These are phyloP conservation scores for Arthrobotrys conoides DNA, from an alignment of 2,329 filamentous ascomycete species.

Conservation along the genomic window DNA sequence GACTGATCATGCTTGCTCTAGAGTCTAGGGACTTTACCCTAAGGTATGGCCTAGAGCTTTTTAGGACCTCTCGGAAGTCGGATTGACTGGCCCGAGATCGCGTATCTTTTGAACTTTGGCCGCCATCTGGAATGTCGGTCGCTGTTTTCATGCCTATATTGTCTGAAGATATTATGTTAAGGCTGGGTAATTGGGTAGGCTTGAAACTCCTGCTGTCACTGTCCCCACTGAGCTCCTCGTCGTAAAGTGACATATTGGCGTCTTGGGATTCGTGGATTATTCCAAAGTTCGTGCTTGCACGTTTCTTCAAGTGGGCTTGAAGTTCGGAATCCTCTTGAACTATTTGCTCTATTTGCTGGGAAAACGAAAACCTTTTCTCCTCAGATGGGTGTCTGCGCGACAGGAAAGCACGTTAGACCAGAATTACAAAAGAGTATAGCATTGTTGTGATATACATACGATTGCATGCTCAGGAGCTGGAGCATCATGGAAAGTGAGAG, in stretches of 20 bases:
- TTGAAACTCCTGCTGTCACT: not conserved
- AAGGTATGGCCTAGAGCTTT: not conserved
- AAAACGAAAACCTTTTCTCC: not conserved
- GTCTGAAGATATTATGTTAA: not conserved
- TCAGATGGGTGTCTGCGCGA: not conserved
- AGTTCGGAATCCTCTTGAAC: not conserved
- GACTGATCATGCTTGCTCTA: not conserved
- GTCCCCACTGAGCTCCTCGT: not conserved
- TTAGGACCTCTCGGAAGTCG: not conserved
- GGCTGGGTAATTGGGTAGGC: not conserved
- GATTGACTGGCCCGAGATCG: not conserved
- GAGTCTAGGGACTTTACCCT: not conserved
- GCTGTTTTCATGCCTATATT: not conserved
- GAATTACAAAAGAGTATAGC: too few relatives aligned
- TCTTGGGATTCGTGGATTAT: too few relatives aligned
- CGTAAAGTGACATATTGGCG: not conserved
- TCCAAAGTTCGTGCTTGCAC: not conserved
- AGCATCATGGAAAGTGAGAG: not conserved
- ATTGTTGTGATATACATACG: not conserved
- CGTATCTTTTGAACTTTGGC: not conserved
- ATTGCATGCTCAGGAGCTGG: not conserved
- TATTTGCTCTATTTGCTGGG: not conserved
- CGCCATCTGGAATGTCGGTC: not conserved
- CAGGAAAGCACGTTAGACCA: not conserved
- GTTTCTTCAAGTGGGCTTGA: not conserved